phyloP scores from a whole-genome alignment of 176 grass and related monocot species.

The Oryza rufipogon region DNA sequence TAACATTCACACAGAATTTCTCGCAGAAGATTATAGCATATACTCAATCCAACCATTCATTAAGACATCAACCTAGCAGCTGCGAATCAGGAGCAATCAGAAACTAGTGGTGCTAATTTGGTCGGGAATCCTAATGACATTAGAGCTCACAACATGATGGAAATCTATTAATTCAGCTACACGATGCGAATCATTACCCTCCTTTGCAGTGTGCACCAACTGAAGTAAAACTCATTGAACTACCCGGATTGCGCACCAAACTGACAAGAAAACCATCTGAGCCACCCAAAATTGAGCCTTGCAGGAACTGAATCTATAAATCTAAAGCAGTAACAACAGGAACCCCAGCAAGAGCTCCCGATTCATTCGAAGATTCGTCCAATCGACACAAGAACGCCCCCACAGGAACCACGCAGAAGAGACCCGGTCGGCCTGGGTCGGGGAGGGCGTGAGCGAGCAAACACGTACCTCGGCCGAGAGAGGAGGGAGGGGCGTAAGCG shows the following conservation, averaged over 20 bases:
- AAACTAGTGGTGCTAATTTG: background rate
- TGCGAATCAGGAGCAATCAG: background rate
- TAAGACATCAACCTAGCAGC: background rate
- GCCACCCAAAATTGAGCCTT: background rate
- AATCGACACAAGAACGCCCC: background rate
- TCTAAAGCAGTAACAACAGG: background rate
- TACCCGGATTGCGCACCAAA: background rate
- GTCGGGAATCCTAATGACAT: background rate
- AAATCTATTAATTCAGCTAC: background rate
- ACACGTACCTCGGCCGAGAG: constrained; percentile 45
- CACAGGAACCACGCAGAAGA: background rate
- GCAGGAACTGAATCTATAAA: background rate
- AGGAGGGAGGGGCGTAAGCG: constrained; percentile 24
- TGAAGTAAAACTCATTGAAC: background rate
- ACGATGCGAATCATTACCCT: background rate
- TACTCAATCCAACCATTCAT: background rate
- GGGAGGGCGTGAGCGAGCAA: background rate
- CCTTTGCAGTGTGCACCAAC: background rate
- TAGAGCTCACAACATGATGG: background rate
- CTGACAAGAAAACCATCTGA: background rate
- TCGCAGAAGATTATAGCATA: background rate
- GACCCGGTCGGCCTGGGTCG: background rate
- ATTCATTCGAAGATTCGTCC: background rate
- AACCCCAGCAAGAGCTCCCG: background rate
- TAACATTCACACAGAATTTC: background rate